These are phyloP conservation scores for Rutstroemia sydowiana DNA, from an alignment of 2,329 filamentous ascomycete genomes.

Conservation along the genomic window DNA sequence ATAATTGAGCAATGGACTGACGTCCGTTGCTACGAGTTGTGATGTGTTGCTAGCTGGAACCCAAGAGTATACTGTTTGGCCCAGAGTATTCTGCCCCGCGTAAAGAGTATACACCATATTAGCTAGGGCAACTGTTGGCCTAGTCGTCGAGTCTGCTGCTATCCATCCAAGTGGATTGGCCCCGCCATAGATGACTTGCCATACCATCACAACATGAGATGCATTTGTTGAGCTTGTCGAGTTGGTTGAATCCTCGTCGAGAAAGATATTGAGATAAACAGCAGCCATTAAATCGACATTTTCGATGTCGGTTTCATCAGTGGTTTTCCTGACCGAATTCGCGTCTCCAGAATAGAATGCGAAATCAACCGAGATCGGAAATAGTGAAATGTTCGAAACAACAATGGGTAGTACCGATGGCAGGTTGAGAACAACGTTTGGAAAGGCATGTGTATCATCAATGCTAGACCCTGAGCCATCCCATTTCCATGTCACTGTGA, in stretches of 20 bases:
- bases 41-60: background rate
- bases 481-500: background rate
- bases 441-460: background rate
- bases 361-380: background rate
- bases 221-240: background rate
- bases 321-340: background rate
- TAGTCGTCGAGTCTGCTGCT: background rate
- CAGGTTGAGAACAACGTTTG: background rate
- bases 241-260: background rate
- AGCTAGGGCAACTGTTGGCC: background rate
- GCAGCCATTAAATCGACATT: background rate
- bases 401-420: background rate
- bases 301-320: background rate
- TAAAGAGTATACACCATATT: background rate
- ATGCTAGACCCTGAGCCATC: background rate
- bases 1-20: background rate
- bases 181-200: background rate
- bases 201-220: background rate
- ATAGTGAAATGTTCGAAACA: background rate
- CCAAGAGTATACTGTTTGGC: slow-evolving; percentile 4
- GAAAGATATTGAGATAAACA: background rate
- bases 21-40: background rate
- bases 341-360: background rate
- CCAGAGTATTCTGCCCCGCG: background rate
- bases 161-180: background rate